These are phyloP conservation scores for Heterobasidion irregulare DNA, from an alignment of 1,284 basidiomycete genomes.

Conservation along the genomic window DNA sequence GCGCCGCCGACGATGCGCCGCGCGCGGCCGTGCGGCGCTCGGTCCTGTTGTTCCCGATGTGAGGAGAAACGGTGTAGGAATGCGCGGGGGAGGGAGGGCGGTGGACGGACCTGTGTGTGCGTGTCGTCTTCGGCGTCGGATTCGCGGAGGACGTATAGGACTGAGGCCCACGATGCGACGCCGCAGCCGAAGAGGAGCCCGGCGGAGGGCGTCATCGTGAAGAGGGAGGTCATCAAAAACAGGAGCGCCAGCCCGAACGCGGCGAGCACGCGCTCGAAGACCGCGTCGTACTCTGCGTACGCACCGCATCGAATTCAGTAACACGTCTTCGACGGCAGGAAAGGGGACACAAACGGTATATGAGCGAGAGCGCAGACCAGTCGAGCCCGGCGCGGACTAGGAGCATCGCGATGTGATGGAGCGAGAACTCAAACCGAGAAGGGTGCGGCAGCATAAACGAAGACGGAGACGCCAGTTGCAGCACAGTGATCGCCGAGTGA, in stretches of 20 bases:
- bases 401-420: conserved; percentile 1
- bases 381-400: conserved; percentile 5
- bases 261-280: conserved; percentile 12
- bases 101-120: too few relatives aligned
- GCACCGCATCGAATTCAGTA: neutral
- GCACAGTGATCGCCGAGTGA: conserved; percentile 1
- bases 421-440: conserved; percentile 2
- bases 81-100: too few relatives aligned
- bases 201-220: conserved; percentile 2
- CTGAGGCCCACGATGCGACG: neutral
- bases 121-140: too few relatives aligned
- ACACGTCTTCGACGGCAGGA: neutral
- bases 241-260: conserved; percentile 11
- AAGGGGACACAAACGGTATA: conserved; percentile 12
- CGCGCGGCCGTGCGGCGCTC: too few relatives aligned
- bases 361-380: conserved; percentile 10
- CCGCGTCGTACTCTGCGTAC: conserved; percentile 13
- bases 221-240: conserved; percentile 9
- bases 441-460: neutral
- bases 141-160: too few relatives aligned
- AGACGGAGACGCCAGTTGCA: neutral
- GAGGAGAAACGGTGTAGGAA: too few relatives aligned
- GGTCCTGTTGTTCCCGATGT: too few relatives aligned
- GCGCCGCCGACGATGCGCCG: conserved; percentile 5
- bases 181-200: conserved; percentile 11